Conservation (phyloP, 805 yeast species). For the Wickerhamiella domercqiae region DNA sequence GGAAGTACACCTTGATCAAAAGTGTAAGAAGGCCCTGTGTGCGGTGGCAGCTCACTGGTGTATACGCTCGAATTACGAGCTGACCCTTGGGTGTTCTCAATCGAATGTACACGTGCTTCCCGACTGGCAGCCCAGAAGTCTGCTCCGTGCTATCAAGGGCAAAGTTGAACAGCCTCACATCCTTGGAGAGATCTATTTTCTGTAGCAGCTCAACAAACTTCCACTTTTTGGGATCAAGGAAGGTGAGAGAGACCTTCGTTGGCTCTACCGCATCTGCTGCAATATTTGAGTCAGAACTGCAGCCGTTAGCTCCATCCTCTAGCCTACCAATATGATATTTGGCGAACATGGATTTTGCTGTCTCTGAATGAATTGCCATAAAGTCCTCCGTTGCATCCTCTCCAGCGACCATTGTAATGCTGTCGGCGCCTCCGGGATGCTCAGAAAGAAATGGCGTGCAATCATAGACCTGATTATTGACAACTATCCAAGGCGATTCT, state of each 20-base stretch:
- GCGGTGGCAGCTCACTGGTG: conserved; percentile 22
- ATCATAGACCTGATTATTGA: conserved; percentile 25
- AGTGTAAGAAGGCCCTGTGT: conserved; percentile 21
- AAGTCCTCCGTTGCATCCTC: conserved; percentile 31
- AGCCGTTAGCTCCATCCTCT: conserved; percentile 10
- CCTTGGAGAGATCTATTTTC: conserved; percentile 20
- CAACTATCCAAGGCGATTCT: conserved; percentile 20
- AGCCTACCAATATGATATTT: conserved; percentile 18
- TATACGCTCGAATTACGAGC: conserved; percentile 25
- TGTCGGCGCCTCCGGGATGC: conserved; percentile 36
- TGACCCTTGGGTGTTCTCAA: conserved; percentile 14
- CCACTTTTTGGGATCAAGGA: conserved; percentile 24
- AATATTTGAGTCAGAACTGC: conserved; percentile 17
- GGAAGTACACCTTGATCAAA: conserved; percentile 25
- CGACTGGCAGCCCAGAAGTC: conserved; percentile 23
- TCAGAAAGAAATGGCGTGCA: conserved; percentile 22
- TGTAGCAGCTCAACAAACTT: conserved; percentile 15
- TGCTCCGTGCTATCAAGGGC: conserved; percentile 22
- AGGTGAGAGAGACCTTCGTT: conserved; percentile 9
- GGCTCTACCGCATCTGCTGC: conserved; percentile 21
- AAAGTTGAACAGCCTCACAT: conserved; percentile 21
- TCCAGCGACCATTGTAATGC: conserved; percentile 34
- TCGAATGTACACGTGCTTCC: conserved; percentile 23
- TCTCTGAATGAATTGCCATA: conserved; percentile 45
- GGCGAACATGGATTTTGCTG: conserved; percentile 68